Percentiles rank a stretch among this genome's conserved stretches.
Evolutionary conservation across 2,329 filamentous ascomycete genomes (phyloP).

Genomic region (Hypoxylon sp.): DNA sequence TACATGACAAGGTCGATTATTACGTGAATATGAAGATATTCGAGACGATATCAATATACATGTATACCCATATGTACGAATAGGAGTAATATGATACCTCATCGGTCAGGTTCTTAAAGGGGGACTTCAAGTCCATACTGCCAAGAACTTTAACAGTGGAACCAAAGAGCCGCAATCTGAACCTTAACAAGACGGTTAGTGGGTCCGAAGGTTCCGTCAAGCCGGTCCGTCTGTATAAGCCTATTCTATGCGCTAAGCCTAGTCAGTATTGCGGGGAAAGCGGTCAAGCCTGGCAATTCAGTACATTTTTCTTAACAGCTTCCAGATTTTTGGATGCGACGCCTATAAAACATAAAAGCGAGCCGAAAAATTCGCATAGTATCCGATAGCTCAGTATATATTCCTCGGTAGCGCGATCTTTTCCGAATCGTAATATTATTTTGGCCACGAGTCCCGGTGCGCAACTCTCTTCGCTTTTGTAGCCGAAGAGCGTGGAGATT

Average conservation of each 20-base stretch:
- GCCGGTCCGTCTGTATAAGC: conserved; percentile 10
- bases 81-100: neutral
- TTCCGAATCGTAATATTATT: neutral
- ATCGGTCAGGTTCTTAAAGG: neutral
- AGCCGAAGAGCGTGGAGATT: neutral
- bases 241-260: conserved; percentile 41
- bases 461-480: neutral
- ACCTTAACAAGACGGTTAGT: conserved; percentile 16
- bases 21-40: neutral
- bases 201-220: conserved; percentile 5
- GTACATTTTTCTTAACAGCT: conserved; percentile 33
- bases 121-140: neutral
- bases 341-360: neutral
- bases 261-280: conserved; percentile 23
- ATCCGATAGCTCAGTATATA: conserved; percentile 1
- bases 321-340: conserved; percentile 22
- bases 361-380: neutral
- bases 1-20: conserved; percentile 8
- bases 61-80: neutral
- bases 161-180: neutral
- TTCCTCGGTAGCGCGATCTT: neutral
- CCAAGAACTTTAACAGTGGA: conserved; percentile 3
- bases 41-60: neutral
- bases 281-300: conserved; percentile 47
- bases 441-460: neutral